Percentiles rank a stretch among this genome's conserved stretches.
These are phyloP conservation scores for Nicotiana obtusifolia DNA, from an alignment of 257 asterid genomes.

Conservation along the genomic window DNA sequence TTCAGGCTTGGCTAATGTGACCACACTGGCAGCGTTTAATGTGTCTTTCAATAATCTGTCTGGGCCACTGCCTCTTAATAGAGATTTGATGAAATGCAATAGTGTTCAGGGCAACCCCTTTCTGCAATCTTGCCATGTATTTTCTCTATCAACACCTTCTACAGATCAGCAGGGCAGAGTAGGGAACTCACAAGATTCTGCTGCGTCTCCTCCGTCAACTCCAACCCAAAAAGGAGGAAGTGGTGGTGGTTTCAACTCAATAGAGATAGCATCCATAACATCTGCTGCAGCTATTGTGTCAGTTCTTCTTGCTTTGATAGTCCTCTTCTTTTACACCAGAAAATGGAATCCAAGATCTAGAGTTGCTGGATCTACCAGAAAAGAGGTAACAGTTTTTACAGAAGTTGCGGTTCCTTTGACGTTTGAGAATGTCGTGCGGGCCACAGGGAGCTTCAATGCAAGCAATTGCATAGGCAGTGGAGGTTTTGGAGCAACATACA, in stretches of 20 bases:
- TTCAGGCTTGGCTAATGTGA: conserved; percentile 34
- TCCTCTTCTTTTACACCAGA: conserved; percentile 72
- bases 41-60: conserved; percentile 81
- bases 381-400: conserved; percentile 68
- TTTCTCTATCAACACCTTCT: conserved; percentile 45
- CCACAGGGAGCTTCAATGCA: conserved; percentile 74
- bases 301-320: conserved; percentile 59
- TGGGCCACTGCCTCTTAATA: conserved; percentile 52
- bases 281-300: conserved; percentile 80
- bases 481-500: conserved; percentile 94
- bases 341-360: conserved; percentile 77
- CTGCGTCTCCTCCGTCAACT: conserved; percentile 39
- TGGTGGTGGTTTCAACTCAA: conserved; percentile 43
- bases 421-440: conserved; percentile 73
- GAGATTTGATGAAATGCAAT: conserved; percentile 46
- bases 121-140: conserved; percentile 47
- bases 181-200: conserved; percentile 31
- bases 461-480: conserved; percentile 94
- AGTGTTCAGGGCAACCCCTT: conserved; percentile 70
- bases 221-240: conserved; percentile 23
- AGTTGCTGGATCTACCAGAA: conserved; percentile 71
- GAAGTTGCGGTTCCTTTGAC: conserved; percentile 75
- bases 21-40: conserved; percentile 52
- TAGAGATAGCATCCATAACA: conserved; percentile 78
- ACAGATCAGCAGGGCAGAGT: conserved; percentile 43